Percentiles rank a stretch among this genome's conserved stretches.
These are phyloP conservation scores for Aphanomyces astaci DNA, from an alignment of 352 stramenopile species.

Conservation along the genomic window DNA sequence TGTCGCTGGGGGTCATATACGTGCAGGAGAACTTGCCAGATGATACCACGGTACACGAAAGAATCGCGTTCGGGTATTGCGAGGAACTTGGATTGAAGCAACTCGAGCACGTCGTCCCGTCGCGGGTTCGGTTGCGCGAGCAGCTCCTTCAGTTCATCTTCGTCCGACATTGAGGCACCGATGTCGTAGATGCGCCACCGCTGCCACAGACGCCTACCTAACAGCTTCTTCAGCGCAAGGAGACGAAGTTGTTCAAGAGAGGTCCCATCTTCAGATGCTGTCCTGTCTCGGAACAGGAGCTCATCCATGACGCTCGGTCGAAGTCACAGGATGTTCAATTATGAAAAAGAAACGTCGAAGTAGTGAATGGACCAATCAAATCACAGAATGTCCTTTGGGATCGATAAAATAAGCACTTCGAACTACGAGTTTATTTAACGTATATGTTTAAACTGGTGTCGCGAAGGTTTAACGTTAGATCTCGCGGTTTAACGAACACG, in stretches of 20 bases:
- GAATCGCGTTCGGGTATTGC: constrained; percentile 1
- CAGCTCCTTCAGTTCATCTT: constrained; percentile 4
- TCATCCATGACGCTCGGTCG: neutral
- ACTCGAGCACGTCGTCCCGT: neutral
- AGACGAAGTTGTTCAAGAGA: neutral
- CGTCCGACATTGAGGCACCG: neutral
- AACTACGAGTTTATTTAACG: neutral
- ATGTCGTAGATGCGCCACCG: constrained; percentile 16
- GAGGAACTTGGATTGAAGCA: constrained; percentile 13
- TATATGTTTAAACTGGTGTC: neutral
- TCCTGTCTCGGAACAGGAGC: neutral
- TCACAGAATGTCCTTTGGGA: neutral
- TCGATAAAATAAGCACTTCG: neutral
- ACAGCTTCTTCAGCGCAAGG: neutral
- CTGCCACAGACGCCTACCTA: neutral
- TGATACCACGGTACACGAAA: constrained; percentile 37
- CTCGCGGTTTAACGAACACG: neutral
- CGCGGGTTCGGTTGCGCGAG: neutral
- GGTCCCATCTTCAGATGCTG: neutral
- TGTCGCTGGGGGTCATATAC: constrained; percentile 76
- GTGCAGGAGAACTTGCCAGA: constrained; percentile 77
- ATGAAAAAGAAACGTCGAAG: neutral
- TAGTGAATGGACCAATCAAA: neutral
- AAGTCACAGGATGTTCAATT: neutral
- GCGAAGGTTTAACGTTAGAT: neutral